Base-by-base conservation (phyloP, 805 yeast genomes). In the Ogataea angusta region DNA sequence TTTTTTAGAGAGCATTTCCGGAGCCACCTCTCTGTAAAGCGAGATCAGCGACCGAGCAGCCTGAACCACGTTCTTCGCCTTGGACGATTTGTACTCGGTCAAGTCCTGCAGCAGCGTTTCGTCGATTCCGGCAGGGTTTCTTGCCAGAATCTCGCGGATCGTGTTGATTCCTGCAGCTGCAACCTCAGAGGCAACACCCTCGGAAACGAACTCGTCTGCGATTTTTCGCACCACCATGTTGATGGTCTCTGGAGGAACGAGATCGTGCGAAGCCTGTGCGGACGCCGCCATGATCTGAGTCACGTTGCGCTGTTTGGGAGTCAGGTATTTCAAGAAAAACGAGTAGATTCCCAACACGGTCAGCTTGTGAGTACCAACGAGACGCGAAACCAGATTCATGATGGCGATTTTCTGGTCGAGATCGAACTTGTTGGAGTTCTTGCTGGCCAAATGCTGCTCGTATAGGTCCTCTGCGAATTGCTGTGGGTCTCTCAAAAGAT, bases 141-240 rank as follows among this genome's bases (percentile, higher is more conserved):
- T 82, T 2, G 96, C 66, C 48, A 90, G 73, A 43, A 93, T 88
- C 65, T 93, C 99, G 53, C 98, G 75, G 45, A 91, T 91, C 3
- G 98, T 86, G 64, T 93, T 93, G 51, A 93, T 74, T 57, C 99
- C 99, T 4, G 98, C 98, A 38, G 97, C 89, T 5, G 97, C 97
- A 40, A 90, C 99, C 66, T 93, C 96, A 24, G 95, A 81, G 12
- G 97, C 89, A 28, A 93, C 99, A 73, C 99, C 99, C 59, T 93
- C 98, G 51, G 95, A 85, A 18, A 93, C 96, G 56, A 93, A 93
- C 66, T 93, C 99, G 65, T 93, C 95, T 1, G 99, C 98, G 50
- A 93, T 80, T 59, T 91, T 93, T 43, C 96, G 78, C 8, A 93
- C 82, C 52, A 93, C 80, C 36, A 82, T 82, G 32, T 75, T 69